These are phyloP conservation scores for Fraxinus floribunda DNA, from an alignment of 305 asterid genomes.

Conservation along the genomic window DNA sequence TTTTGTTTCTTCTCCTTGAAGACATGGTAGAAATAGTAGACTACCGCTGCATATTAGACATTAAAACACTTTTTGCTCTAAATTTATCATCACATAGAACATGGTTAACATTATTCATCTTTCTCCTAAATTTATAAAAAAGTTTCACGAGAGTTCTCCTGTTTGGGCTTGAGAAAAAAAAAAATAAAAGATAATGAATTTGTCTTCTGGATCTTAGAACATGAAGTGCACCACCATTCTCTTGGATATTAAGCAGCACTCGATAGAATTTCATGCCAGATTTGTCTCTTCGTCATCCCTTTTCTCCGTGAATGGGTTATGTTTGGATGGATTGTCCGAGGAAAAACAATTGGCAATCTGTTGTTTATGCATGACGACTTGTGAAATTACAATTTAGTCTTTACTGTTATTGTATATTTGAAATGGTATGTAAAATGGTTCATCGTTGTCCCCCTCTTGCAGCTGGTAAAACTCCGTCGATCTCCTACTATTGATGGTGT, in stretches of 20 bases:
- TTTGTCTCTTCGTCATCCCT: background rate
- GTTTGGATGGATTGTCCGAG: background rate
- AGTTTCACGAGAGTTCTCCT: background rate
- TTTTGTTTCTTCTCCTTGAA: background rate
- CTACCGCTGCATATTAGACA: background rate
- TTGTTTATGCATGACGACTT: conserved; percentile 11
- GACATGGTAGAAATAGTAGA: background rate
- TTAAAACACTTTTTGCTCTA: background rate
- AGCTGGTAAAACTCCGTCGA: conserved; percentile 94
- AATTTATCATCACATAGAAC: background rate
- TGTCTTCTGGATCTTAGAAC: conserved; percentile 5
- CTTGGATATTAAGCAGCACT: background rate
- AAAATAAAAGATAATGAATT: background rate
- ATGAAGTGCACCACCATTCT: background rate
- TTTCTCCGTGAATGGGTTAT: background rate
- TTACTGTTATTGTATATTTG: background rate
- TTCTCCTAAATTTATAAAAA: background rate
- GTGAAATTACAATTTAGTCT: conserved; percentile 2
- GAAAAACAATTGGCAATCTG: background rate
- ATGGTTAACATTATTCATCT: background rate
- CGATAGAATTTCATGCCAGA: background rate
- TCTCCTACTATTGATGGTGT: conserved; percentile 80
- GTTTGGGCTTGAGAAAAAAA: background rate
- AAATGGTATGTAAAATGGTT: conserved; percentile 6
- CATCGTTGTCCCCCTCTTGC: conserved; percentile 34